These are phyloP conservation scores for Monascus ruber DNA, from an alignment of 2,329 filamentous ascomycete species.

Conservation along the genomic window DNA sequence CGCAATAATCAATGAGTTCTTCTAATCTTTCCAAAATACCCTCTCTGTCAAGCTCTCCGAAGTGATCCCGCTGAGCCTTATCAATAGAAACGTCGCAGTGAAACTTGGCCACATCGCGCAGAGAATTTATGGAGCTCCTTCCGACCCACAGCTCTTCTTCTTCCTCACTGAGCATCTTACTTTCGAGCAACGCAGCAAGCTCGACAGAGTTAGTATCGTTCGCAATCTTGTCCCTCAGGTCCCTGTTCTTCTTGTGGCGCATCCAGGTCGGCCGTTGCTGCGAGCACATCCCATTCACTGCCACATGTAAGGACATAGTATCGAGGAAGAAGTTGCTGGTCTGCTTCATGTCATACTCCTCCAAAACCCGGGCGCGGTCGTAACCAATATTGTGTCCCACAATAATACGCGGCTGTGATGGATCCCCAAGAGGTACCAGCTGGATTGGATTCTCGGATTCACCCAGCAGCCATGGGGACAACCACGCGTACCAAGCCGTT, in stretches of 20 bases:
- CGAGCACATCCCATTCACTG: conserved; percentile 98
- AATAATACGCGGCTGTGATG: conserved; percentile 59
- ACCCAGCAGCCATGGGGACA: conserved; percentile 86
- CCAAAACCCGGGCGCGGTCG: conserved; percentile 73
- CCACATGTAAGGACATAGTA: conserved; percentile 96
- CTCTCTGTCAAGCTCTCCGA: conserved; percentile 65
- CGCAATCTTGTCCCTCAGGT: conserved; percentile 68
- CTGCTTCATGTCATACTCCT: conserved; percentile 80
- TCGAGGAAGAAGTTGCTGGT: conserved; percentile 81
- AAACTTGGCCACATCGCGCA: conserved; percentile 92
- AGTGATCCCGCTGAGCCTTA: conserved; percentile 76
- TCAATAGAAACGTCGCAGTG: conserved; percentile 87
- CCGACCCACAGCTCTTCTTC: conserved; percentile 96
- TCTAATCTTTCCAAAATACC: conserved; percentile 63
- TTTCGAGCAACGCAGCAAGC: conserved; percentile 58
- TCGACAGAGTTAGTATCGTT: conserved; percentile 60
- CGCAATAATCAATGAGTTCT: conserved; percentile 83
- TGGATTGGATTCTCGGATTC: conserved; percentile 69
- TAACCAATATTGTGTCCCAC: conserved; percentile 95
- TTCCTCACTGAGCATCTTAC: conserved; percentile 58
- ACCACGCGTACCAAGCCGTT: conserved; percentile 91
- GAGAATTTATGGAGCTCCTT: conserved; percentile 84
- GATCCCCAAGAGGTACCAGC: conserved; percentile 76
- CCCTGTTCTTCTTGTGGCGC: conserved; percentile 84
- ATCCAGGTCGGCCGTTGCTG: conserved; percentile 94